Evolutionary conservation across 495 filamentous ascomycete genomes (phyloP).

Genomic region (Hyaloscypha bicolor): DNA sequence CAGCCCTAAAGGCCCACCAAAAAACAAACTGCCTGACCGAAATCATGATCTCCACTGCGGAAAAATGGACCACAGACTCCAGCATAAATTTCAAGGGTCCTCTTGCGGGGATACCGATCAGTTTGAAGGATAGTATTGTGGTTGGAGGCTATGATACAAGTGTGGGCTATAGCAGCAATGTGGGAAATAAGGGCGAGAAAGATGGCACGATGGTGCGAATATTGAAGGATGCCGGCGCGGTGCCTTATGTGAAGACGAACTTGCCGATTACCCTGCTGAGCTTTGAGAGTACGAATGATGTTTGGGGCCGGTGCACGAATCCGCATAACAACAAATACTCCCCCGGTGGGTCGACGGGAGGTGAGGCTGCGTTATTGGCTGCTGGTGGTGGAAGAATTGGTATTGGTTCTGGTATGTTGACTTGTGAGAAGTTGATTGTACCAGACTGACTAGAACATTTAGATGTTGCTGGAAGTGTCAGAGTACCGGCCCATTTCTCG

Average conservation of each 20-base stretch:
- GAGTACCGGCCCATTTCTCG: conserved; percentile 85
- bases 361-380: conserved; percentile 84
- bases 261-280: conserved; percentile 88
- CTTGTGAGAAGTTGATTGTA: neutral
- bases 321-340: conserved; percentile 84
- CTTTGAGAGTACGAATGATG: conserved; percentile 90
- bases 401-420: conserved; percentile 67
- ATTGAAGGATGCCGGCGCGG: conserved; percentile 90
- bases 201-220: conserved; percentile 79
- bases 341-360: conserved; percentile 89
- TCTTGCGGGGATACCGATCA: conserved; percentile 86
- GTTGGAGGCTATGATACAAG: conserved; percentile 86
- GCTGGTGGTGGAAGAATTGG: conserved; percentile 88
- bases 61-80: conserved; percentile 66
- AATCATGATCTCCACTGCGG: conserved; percentile 78
- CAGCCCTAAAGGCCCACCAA: conserved; percentile 80
- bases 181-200: conserved; percentile 60
- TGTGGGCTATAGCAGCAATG: conserved; percentile 77
- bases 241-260: conserved; percentile 96
- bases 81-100: conserved; percentile 77
- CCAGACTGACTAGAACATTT: neutral
- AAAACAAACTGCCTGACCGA: conserved; percentile 94
- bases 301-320: conserved; percentile 83
- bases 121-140: conserved; percentile 83
- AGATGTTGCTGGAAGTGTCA: conserved; percentile 88